These are phyloP conservation scores for Geotrichum australiense DNA, from an alignment of 1,139 yeast genomes.

Conservation along the genomic window DNA sequence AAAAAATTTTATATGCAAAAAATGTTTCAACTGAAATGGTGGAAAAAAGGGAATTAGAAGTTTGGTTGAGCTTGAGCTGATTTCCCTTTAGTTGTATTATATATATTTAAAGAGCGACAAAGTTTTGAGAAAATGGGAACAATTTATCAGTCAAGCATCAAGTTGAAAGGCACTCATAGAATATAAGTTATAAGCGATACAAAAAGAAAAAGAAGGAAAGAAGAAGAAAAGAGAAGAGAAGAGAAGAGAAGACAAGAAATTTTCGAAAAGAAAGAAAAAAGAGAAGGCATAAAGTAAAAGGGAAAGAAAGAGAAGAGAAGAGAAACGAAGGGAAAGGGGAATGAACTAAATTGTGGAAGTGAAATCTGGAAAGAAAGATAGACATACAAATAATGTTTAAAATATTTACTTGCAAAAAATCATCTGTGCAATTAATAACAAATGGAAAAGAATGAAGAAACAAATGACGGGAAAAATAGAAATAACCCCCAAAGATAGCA, in stretches of 20 bases:
- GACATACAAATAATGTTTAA: neutral
- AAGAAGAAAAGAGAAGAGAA: neutral
- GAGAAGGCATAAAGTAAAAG: neutral
- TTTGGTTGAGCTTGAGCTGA: neutral
- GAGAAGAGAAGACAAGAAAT: neutral
- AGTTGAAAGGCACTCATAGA: neutral
- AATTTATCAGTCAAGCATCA: constrained; percentile 1
- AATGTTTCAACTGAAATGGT: neutral
- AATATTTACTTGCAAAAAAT: no score
- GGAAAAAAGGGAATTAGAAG: neutral
- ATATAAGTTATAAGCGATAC: neutral
- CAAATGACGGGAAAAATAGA: no score
- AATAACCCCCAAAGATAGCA: no score
- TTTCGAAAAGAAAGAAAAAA: neutral
- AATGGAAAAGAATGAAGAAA: neutral
- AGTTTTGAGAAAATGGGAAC: neutral
- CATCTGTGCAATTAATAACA: no score
- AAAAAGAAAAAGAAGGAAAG: constrained; percentile 1
- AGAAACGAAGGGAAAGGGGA: neutral
- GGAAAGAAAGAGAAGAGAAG: neutral
- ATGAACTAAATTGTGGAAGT: neutral
- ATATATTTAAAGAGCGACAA: constrained; percentile 1
- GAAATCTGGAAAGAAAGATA: neutral
- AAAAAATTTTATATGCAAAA: neutral
- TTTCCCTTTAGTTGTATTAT: neutral